Conservation (phyloP, 257 asterid genomes). For the Plantago ovata region DNA sequence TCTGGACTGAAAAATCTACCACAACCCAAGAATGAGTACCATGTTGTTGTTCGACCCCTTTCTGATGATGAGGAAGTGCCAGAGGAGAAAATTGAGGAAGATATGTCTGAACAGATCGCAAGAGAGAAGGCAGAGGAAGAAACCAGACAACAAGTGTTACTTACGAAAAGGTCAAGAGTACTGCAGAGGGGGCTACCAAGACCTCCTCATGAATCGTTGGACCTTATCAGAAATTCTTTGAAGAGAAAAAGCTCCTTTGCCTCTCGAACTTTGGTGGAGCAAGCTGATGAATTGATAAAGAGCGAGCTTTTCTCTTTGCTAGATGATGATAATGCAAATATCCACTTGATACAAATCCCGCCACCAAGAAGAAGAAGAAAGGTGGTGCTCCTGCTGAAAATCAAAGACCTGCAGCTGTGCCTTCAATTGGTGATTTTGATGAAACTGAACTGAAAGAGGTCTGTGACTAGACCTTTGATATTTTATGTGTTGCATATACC, state of each 20-base stretch:
- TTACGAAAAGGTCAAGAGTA: conserved; percentile 85
- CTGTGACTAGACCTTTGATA: conserved; percentile 2
- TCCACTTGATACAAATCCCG: conserved; percentile 70
- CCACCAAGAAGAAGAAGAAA: conserved; percentile 75
- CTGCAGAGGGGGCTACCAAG: conserved; percentile 96
- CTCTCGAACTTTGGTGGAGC: conserved; percentile 86
- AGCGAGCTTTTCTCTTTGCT: conserved; percentile 78
- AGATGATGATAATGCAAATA: conserved; percentile 86
- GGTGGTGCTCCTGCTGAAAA: conserved; percentile 45
- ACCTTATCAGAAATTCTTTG: conserved; percentile 63
- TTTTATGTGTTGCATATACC: no score
- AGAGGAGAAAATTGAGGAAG: conserved; percentile 95
- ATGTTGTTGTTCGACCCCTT: conserved; percentile 60
- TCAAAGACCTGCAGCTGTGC: conserved; percentile 43
- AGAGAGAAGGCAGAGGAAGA: conserved; percentile 96
- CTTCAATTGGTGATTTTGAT: conserved; percentile 70
- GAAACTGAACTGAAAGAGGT: conserved; percentile 86
- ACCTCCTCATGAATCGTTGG: conserved; percentile 81
- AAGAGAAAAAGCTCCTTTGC: conserved; percentile 83
- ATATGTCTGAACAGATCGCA: conserved; percentile 94
- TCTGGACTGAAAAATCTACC: conserved; percentile 76
- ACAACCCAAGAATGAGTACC: conserved; percentile 91
- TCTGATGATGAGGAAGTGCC: conserved; percentile 85
- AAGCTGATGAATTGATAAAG: conserved; percentile 86
- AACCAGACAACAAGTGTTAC: conserved; percentile 75